phyloP scores from a whole-genome alignment of 805 yeast species.

The Ascoidea rubescens region DNA sequence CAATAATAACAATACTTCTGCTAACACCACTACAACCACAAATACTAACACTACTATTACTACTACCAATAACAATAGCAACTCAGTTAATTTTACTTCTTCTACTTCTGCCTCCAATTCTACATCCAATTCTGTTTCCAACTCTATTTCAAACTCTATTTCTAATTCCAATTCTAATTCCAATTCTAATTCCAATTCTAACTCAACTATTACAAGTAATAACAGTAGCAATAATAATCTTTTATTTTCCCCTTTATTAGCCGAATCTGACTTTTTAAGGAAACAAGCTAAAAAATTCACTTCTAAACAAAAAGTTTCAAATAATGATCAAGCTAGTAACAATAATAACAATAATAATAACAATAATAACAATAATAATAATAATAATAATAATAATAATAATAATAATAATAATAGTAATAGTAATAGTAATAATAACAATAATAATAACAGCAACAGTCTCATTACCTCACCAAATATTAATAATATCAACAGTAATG shows the following conservation, averaged over 20 bases:
- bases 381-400: not conserved
- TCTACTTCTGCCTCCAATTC: not conserved
- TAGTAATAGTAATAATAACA: not conserved
- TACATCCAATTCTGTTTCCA: not conserved
- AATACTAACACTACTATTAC: not conserved
- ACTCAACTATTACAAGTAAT: constrained; percentile 1
- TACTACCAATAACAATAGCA: too few species aligned
- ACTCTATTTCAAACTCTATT: not conserved
- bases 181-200: constrained; percentile 5
- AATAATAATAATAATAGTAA: not conserved
- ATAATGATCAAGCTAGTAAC: not conserved
- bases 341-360: constrained; percentile 1
- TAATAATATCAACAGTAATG: not conserved
- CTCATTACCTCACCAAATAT: not conserved
- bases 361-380: constrained; percentile 2
- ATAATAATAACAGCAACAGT: not conserved
- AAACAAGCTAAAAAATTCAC: constrained; percentile 10
- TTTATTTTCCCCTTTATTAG: constrained; percentile 10
- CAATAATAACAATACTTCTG: not conserved
- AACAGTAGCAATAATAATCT: constrained; percentile 2
- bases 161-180: not conserved
- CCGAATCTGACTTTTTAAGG: constrained; percentile 11
- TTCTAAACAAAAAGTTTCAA: not conserved
- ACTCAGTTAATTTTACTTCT: not conserved
- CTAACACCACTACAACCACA: not conserved